Base-by-base conservation (phyloP, 441 rosid species). In the Iberis amara region DNA sequence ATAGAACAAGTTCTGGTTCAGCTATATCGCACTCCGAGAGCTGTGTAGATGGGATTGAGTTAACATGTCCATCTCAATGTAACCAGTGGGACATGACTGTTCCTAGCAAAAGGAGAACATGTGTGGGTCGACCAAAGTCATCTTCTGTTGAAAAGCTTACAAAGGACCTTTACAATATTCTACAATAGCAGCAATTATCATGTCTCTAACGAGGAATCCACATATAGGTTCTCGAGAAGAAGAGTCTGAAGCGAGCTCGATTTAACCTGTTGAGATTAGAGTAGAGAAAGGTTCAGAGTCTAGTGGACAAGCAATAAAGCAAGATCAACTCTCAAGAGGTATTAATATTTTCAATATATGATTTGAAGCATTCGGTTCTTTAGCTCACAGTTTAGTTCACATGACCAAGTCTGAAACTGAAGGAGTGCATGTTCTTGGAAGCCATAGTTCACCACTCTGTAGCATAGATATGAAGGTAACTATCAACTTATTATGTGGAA, bases 1-100 rank as follows among this genome's bases (percentile, higher is more conserved):
- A 92, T 48, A 78, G 96, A 58, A 89, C 97, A 15, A 89, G 99
- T 65, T 92, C 96, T 7, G 99, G 99, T 13, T 92, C 99, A 11
- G 99, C 92, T 45, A 68, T 86, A 79, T 92, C 99, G 6, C 89
- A 86, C 69, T 84, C 97, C 7, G 97, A 92, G 72, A 85, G 96
- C 70, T 91, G 92, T 72, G 89, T 77, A 12, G 97, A 89, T 18
- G 3, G 21, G 2, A 18, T 1, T 18, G 21, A 18, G 21, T 18
- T 18, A 18, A 18, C 21, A 18, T 1, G 21, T 18, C 21, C 21
- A 18, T 18, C 21, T 18, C 21, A 18, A 18, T 18, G 92, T 36
- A 77, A 79, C 31, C 84, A 74, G 55, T 89, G 99, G 97, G 99
- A 94, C 45, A 57, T 87, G 3, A 68, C 78, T 74, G 86, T 86